Evolutionary conservation across 805 yeast species (phyloP).

Genomic region (Kazachstania psychrophila): DNA sequence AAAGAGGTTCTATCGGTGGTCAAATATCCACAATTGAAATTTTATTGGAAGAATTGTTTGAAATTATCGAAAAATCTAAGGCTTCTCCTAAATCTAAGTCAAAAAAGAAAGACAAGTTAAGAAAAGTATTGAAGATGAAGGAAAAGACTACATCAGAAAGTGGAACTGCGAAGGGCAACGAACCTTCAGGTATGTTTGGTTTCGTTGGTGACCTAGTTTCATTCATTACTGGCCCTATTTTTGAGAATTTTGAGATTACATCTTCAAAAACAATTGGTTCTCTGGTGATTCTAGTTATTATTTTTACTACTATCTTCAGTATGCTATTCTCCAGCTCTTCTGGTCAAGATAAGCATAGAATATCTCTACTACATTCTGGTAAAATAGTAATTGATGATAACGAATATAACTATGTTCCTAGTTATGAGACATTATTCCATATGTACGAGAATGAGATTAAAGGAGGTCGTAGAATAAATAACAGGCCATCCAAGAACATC

Average conservation of each 20-base stretch:
- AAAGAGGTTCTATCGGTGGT: conserved; percentile 66
- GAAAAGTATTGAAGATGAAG: no score
- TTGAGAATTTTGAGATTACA: conserved; percentile 13
- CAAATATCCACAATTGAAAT: conserved; percentile 50
- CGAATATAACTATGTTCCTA: conserved; percentile 35
- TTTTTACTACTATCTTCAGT: conserved; percentile 8
- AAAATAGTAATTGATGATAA: conserved; percentile 29
- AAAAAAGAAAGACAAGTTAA: no score
- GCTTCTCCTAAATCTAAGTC: conserved; percentile 6
- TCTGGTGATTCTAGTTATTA: conserved; percentile 4
- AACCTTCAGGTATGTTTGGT: no score
- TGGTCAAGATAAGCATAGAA: conserved; percentile 3
- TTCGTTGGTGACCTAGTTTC: no score
- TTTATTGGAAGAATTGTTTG: conserved; percentile 36
- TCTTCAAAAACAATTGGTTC: conserved; percentile 12
- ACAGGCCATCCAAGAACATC: conserved; percentile 3
- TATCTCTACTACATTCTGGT: conserved; percentile 19
- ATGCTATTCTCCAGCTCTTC: conserved; percentile 2
- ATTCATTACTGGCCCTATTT: neutral
- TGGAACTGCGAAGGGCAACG: no score
- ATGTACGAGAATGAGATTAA: conserved; percentile 22
- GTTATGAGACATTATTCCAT: conserved; percentile 30
- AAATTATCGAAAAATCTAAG: conserved; percentile 21
- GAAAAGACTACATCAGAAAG: conserved; percentile 7
- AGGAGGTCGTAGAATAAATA: conserved; percentile 6